Base-by-base conservation (phyloP, 306 rosid genomes). In the Delonix regia region DNA sequence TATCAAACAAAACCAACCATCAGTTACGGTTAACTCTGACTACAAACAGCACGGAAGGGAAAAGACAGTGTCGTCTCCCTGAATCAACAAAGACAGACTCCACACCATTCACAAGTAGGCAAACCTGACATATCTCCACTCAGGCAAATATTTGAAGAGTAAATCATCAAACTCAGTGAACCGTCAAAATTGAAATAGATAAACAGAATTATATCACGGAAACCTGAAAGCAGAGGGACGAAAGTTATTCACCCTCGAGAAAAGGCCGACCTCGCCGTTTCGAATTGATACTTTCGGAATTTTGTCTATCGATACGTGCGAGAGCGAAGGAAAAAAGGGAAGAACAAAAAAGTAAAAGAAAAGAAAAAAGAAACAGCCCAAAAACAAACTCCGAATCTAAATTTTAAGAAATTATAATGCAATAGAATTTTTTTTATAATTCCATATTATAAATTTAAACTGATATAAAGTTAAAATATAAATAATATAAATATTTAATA, bases 231-330 rank as follows among this genome's bases (percentile, higher is more conserved):
- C 19, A 63, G 56, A 59, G 66, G 12, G 60, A 44, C 56, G 67
- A 76, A 65, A 63, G 75, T 3, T 51, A 71, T 28, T 85, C 49
- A 85, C 84, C 84, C 18, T 24, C 2, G 69, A 27, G n/a, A 71
- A 75, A 7, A 45, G 78, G 1, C 27, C 48, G 51, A 74, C 60
- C 33, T 16, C 53, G 49, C 38, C 18, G 34, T 53, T 52, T 18
- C 62, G 25, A 63, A 60, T 67, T 51, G 83, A 45, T 47, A 61
- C 74, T 69, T 57, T 19, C 1, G 7, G 57, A 19, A 51, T 4
- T n/a, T 51, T 21, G 41, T 9, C 45, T 55, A 64, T 68, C 7
- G 13, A 0, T 63, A 33, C 34, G 0, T 51, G 42, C 0, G n/a
- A 62, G 21, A 5, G 21, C 19, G 25, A 67, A 49, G n/a, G 27